Percentiles rank a stretch among this genome's conserved stretches.
Conservation (phyloP, 2,329 filamentous ascomycete genomes). For the Alternaria triticina region DNA sequence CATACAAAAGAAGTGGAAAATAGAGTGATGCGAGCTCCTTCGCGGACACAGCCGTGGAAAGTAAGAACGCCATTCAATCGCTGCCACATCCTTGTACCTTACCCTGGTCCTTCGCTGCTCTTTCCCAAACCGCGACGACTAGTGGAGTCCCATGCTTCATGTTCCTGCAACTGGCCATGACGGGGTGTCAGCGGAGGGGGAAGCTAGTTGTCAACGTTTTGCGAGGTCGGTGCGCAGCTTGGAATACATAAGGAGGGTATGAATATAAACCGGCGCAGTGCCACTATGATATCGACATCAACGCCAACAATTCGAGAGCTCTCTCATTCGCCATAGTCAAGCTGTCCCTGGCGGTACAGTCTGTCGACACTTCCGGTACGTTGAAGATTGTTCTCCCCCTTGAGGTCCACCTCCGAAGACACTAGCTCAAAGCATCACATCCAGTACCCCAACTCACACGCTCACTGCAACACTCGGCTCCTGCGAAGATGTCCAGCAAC, state of each 20-base stretch:
- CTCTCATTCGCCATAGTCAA: background rate
- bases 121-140: background rate
- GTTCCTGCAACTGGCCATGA: background rate
- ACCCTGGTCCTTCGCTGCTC: background rate
- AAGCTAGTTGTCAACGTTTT: background rate
- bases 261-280: background rate
- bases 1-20: background rate
- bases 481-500: background rate
- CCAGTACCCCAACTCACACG: background rate
- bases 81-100: background rate
- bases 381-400: background rate
- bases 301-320: background rate
- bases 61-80: background rate
- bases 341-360: too few relatives aligned
- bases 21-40: background rate
- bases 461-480: background rate
- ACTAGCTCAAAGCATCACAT: background rate
- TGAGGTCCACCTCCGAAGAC: background rate
- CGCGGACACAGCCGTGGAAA: background rate
- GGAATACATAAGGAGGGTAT: background rate
- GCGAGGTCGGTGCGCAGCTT: background rate
- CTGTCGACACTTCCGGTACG: background rate
- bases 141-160: background rate
- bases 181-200: background rate
- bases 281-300: background rate